A percentile compares a stretch with the other conserved stretches of the same genome.
Evolutionary conservation across 1,284 basidiomycete genomes (phyloP).

Genomic region (Pseudozyma sp.): DNA sequence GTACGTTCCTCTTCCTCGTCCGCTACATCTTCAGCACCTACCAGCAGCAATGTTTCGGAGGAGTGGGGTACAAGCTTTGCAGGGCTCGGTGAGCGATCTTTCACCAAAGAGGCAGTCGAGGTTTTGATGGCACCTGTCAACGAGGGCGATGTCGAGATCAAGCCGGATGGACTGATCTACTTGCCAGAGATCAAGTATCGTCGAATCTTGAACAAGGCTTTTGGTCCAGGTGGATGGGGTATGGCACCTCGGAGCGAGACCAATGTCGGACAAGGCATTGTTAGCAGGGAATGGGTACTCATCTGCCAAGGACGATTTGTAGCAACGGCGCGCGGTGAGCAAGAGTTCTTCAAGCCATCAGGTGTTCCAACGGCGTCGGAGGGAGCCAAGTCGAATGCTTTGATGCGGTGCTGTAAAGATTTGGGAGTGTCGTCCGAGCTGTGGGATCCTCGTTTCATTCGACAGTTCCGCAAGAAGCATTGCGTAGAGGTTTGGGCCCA

Average conservation of each 20-base stretch:
- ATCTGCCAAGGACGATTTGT: constrained; percentile 92
- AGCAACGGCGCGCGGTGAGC: constrained; percentile 90
- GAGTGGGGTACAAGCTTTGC: constrained; percentile 90
- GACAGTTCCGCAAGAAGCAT: constrained; percentile 87
- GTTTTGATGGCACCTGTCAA: constrained; percentile 81
- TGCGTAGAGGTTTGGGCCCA: constrained; percentile 83
- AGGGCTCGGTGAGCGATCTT: constrained; percentile 83
- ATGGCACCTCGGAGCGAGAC: constrained; percentile 92
- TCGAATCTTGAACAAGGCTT: constrained; percentile 91
- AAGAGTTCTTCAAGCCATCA: constrained; percentile 92
- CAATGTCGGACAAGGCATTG: constrained; percentile 79
- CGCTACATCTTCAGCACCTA: constrained; percentile 11
- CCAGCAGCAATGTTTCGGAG: constrained; percentile 34
- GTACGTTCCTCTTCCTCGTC: constrained; percentile 8
- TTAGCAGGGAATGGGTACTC: constrained; percentile 93
- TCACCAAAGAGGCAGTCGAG: constrained; percentile 80
- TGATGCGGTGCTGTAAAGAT: constrained; percentile 99
- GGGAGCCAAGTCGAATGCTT: constrained; percentile 93
- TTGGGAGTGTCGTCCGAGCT: constrained; percentile 95
- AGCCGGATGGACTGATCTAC: constrained; percentile 94
- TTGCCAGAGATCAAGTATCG: constrained; percentile 98
- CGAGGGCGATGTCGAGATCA: constrained; percentile 86
- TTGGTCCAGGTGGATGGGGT: constrained; percentile 97
- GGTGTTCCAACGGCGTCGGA: constrained; percentile 94
- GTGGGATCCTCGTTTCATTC: constrained; percentile 96